Conservation (phyloP, 805 yeast genomes). For the Candida fluviatilis region DNA sequence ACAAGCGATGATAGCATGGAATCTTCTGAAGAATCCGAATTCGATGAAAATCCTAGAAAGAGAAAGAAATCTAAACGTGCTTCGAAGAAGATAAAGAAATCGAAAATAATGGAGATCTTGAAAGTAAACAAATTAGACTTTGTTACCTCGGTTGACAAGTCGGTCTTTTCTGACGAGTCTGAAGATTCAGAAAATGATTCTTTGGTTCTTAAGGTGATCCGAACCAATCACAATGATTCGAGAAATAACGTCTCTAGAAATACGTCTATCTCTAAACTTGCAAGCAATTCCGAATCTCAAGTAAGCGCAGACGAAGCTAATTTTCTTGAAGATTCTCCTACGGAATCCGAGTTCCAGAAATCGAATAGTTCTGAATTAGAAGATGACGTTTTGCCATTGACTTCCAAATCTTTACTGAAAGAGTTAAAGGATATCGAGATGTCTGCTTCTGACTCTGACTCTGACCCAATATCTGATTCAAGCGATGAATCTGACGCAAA, state of each 20-base stretch:
- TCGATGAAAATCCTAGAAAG: background rate
- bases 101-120: slow-evolving; percentile 8
- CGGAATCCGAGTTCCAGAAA: too few species aligned
- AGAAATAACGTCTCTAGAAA: background rate
- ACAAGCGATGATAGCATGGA: too few species aligned
- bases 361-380: too few species aligned
- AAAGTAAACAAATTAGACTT: slow-evolving; percentile 5
- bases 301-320: background rate
- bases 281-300: background rate
- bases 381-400: too few species aligned
- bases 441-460: background rate
- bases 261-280: background rate
- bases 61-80: background rate
- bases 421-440: background rate
- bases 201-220: background rate
- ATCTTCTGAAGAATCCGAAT: too few species aligned
- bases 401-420: background rate
- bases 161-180: slow-evolving; percentile 1
- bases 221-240: background rate
- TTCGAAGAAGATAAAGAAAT: slow-evolving; percentile 6
- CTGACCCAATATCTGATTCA: background rate
- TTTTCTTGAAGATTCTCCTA: background rate
- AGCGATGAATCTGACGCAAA: background rate
- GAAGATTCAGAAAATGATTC: background rate
- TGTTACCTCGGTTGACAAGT: slow-evolving; percentile 4